These are phyloP conservation scores for Pleurotus tuber-regium DNA, from an alignment of 768 basidiomycete species.

Conservation along the genomic window DNA sequence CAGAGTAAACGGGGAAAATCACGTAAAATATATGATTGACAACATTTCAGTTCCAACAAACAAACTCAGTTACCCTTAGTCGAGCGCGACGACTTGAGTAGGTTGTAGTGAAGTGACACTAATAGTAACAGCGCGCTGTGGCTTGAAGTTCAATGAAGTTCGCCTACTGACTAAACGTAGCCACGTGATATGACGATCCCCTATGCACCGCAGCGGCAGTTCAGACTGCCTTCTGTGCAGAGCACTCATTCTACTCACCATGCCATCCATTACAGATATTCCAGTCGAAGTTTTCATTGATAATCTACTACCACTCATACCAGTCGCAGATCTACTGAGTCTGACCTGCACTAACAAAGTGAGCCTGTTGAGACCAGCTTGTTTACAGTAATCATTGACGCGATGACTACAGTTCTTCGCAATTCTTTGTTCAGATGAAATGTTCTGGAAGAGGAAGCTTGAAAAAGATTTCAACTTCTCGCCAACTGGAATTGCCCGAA, in stretches of 20 bases:
- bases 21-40: too few relatives aligned
- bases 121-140: too few relatives aligned
- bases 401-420: slow-evolving; percentile 50
- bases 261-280: slow-evolving; percentile 24
- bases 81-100: too few relatives aligned
- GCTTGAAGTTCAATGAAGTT: too few relatives aligned
- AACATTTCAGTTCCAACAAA: too few relatives aligned
- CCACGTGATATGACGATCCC: too few relatives aligned
- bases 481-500: slow-evolving; percentile 66
- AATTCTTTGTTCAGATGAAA: slow-evolving; percentile 62
- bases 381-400: neutral
- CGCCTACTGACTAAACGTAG: too few relatives aligned
- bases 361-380: slow-evolving; percentile 4
- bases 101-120: too few relatives aligned
- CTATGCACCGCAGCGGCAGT: too few relatives aligned
- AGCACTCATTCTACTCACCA: too few relatives aligned
- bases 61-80: too few relatives aligned
- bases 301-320: slow-evolving; percentile 58
- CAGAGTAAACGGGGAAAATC: neutral
- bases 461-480: slow-evolving; percentile 77
- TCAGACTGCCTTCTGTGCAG: too few relatives aligned
- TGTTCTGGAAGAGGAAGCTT: slow-evolving; percentile 75
- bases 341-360: slow-evolving; percentile 63
- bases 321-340: slow-evolving; percentile 51
- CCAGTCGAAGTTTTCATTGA: slow-evolving; percentile 47